These are phyloP conservation scores for Anthracocystis panici-leucophaei DNA, from an alignment of 1,284 basidiomycete genomes.

Conservation along the genomic window DNA sequence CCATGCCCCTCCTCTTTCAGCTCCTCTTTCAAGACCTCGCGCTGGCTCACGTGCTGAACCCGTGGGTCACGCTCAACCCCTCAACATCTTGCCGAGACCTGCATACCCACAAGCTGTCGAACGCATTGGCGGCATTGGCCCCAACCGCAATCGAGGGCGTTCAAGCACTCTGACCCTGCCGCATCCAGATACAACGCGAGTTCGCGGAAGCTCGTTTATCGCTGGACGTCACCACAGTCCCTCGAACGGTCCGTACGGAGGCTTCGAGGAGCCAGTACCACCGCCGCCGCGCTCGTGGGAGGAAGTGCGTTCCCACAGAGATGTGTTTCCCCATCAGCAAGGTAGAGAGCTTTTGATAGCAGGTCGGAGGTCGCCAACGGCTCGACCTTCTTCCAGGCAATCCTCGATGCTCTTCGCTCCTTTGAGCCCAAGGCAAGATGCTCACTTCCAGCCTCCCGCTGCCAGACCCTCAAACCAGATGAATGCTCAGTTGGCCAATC, in stretches of 20 bases:
- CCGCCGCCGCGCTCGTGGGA: slow-evolving; percentile 41
- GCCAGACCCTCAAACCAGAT: slow-evolving; percentile 8
- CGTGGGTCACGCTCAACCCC: slow-evolving; percentile 17
- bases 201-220: slow-evolving; percentile 28
- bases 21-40: slow-evolving; percentile 4
- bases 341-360: slow-evolving; percentile 8
- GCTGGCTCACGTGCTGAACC: slow-evolving; percentile 23
- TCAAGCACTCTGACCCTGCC: slow-evolving; percentile 48
- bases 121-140: slow-evolving; percentile 33
- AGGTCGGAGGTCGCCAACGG: slow-evolving; percentile 19
- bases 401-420: slow-evolving; percentile 55
- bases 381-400: slow-evolving; percentile 20
- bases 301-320: slow-evolving; percentile 19
- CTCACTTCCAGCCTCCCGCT: slow-evolving; percentile 6
- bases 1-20: slow-evolving; percentile 11
- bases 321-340: slow-evolving; percentile 6
- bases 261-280: slow-evolving; percentile 26
- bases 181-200: slow-evolving; percentile 20
- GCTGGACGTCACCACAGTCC: slow-evolving; percentile 24
- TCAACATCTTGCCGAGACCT: slow-evolving; percentile 28
- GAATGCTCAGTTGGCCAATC: slow-evolving; percentile 9
- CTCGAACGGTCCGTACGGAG: slow-evolving; percentile 11
- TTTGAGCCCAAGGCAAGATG: slow-evolving; percentile 35
- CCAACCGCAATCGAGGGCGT: slow-evolving; percentile 44
- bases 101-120: slow-evolving; percentile 20